Percentiles rank a stretch among this genome's conserved stretches.
Conservation (phyloP, 345 rosid species). For the Bruguiera sexangula region DNA sequence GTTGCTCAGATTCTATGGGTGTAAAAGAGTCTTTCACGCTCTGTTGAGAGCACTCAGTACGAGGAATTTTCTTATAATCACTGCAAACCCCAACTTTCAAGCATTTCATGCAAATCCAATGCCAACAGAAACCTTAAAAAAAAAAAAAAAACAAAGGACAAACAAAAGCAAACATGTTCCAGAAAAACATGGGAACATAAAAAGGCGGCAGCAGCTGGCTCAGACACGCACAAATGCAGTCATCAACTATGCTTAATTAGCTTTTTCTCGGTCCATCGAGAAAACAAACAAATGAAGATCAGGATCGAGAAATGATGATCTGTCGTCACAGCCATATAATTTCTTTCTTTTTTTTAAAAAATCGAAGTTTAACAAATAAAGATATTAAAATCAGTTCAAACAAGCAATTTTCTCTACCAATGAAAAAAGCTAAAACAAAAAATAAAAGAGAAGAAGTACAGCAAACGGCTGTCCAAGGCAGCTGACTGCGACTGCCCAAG, state of each 20-base stretch:
- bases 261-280: conserved; percentile 16
- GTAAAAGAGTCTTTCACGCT: conserved; percentile 31
- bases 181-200: background rate
- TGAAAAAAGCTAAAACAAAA: too few relatives aligned
- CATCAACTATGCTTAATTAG: conserved; percentile 24
- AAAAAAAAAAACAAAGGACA: too few relatives aligned
- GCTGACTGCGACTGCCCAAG: too few relatives aligned
- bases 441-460: too few relatives aligned
- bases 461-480: too few relatives aligned
- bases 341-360: too few relatives aligned
- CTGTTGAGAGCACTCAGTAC: conserved; percentile 22
- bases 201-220: conserved; percentile 15
- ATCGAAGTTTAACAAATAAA: too few relatives aligned
- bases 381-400: too few relatives aligned
- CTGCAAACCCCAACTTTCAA: conserved; percentile 10
- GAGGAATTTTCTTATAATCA: conserved; percentile 33
- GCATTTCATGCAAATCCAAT: background rate
- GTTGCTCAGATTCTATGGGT: conserved; percentile 42
- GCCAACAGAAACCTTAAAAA: background rate
- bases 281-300: conserved; percentile 16
- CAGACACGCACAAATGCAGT: conserved; percentile 57
- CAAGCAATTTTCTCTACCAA: too few relatives aligned
- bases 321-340: conserved; percentile 32
- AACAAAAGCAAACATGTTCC: background rate
- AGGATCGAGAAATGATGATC: conserved; percentile 41